A percentile compares a stretch with the other conserved stretches of the same genome.
phyloP scores from a whole-genome alignment of 345 rosid species.

The Zanthoxylum bungeanum region DNA sequence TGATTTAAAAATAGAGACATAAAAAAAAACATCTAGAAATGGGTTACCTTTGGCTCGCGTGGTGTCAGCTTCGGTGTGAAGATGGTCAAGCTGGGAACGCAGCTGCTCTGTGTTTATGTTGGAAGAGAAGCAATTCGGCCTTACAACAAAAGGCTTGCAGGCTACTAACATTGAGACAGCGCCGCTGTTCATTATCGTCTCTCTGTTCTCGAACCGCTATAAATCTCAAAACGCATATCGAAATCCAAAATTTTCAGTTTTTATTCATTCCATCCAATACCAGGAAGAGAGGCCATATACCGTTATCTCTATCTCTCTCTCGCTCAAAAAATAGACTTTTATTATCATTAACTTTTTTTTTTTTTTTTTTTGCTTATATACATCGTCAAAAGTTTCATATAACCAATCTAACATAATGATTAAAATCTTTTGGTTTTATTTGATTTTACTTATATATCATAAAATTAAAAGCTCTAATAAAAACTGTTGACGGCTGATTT shows the following conservation, averaged over 20 bases:
- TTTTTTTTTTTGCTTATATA: neutral
- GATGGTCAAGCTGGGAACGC: constrained; percentile 68
- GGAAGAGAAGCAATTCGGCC: constrained; percentile 37
- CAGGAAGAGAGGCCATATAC: too few relatives aligned
- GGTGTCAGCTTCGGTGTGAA: constrained; percentile 66
- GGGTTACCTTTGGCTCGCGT: constrained; percentile 65
- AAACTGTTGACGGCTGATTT: too few relatives aligned
- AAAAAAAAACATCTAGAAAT: neutral
- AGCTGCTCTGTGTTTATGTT: constrained; percentile 44
- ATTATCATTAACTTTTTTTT: too few relatives aligned
- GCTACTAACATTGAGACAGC: constrained; percentile 27
- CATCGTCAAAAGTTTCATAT: neutral
- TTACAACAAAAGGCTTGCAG: constrained; percentile 18
- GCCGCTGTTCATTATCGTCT: constrained; percentile 36
- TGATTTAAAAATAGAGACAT: neutral
- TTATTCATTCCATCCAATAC: neutral
- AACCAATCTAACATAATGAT: too few relatives aligned
- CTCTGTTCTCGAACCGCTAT: neutral
- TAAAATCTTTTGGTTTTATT: too few relatives aligned
- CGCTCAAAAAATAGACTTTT: too few relatives aligned
- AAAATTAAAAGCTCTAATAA: too few relatives aligned
- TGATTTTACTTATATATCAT: too few relatives aligned
- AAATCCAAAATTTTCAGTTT: neutral
- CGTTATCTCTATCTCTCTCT: too few relatives aligned
- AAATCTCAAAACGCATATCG: neutral